Base-by-base conservation (phyloP, 345 rosid genomes). In the Pistacia integerrima region DNA sequence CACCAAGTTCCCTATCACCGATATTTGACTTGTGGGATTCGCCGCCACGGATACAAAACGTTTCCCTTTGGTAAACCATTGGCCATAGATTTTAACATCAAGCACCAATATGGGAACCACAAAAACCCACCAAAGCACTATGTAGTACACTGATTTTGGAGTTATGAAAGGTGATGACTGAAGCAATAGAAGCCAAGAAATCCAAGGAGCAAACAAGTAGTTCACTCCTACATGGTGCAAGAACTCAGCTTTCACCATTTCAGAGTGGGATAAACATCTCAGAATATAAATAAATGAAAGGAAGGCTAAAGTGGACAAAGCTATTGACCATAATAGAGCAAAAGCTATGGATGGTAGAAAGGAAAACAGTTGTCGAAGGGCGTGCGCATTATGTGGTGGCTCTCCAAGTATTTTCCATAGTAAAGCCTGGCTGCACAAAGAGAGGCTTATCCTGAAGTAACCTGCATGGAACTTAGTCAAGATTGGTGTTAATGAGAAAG, bases 371-470 rank as follows among this genome's bases (percentile, higher is more conserved):
- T 73, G 82, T 33, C 81, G 70, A 77, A 88, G 11, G 57, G 64
- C 51, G 62, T 79, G 85, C 35, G 76, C 51, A 74, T 80, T 28
- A 3, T 55, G 73, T 11, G 76, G 6, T 18, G 78, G 75, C 77
- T 76, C 77, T 62, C 82, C 88, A 41, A 85, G 73, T 77, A 68
- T 74, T 78, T 85, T 88, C 92, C 92, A 88, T 1, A 88, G 65
- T 25, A 87, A 60, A 65, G 90, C 86, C 72, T 88, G 92, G 84
- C 87, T 82, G 77, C 86, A 79, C 0, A 88, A 57, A 20, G 92
- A 88, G 35, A 88, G 86, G 64, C 86, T 82, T 77, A 88, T 85
- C 72, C 92, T 80, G 76, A 88, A 88, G 69, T 83, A 84, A 14
- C 92, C 90, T 1, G 90, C 92, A 30, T 88, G 87, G 76, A 88